Base-by-base conservation (phyloP, 2,329 filamentous ascomycete genomes). In the Phyllosticta citribraziliensis region DNA sequence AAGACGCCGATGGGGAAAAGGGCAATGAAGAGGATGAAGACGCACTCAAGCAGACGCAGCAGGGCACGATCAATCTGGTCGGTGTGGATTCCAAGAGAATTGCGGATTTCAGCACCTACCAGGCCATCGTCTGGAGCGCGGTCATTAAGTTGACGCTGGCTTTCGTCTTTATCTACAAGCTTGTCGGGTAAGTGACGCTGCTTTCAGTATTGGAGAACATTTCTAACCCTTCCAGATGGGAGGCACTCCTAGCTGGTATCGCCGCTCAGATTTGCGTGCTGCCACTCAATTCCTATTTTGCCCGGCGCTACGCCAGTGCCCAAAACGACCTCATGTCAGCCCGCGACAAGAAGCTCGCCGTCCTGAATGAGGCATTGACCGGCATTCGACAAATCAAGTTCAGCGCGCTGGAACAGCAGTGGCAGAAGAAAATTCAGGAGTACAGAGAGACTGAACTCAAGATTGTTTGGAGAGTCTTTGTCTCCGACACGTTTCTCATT, bases 321-420 rank as follows among this genome's bases (percentile, higher is more conserved):
- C 86, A 91, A 67, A 86, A 88, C 60, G 76, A 79, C 56, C 72
- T 93, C 56, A 92, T 92, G 88, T 88, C 88, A 69, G 79, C 86
- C 27, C 80, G 89, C 53, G 89, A 93, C 70, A 79, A 84, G 60
- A 93, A 92, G 73, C 80, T 91, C 74, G 86, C 82, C 0, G 82
- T 91, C 14, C 81, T 94, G 30, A 88, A 88, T 1, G 89, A 94
- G 71, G 88, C 87, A 0, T 75, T 94, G 1, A 83, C 88, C 66
- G 89, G 89, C 8, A 92, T 93, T 65, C 83, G 88, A 1, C 89
- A 94, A 72, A 90, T 94, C 75, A 94, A 94, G 68, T 91, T 93
- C 66, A 88, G 88, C 0, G 89, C 89, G 0, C 74, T 91, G 1
- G 89, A 93, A 71, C 75, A 78, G 20, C 84, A 88, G 66, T 93